Percentiles rank a stretch among this genome's conserved stretches.
These are phyloP conservation scores for Gillenia trifoliata DNA, from an alignment of 306 rosid genomes.

Conservation along the genomic window DNA sequence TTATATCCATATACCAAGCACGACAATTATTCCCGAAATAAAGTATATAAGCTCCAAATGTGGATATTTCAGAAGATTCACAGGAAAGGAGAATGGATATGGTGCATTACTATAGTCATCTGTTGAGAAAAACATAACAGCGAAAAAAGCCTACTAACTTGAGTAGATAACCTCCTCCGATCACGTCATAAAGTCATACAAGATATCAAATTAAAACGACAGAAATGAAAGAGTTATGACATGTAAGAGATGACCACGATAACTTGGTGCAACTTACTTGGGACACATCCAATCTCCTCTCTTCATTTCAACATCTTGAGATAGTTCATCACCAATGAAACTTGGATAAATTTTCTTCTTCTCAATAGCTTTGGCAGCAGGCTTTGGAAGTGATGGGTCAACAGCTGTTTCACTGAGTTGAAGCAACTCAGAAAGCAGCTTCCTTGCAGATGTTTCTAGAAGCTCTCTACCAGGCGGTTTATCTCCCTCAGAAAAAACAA, in stretches of 20 bases:
- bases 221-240: neutral
- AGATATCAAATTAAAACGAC: constrained; percentile 5
- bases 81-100: neutral
- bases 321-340: constrained; percentile 15
- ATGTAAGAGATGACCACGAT: constrained; percentile 5
- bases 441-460: constrained; percentile 68
- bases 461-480: constrained; percentile 65
- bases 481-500: constrained; percentile 59
- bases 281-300: constrained; percentile 86
- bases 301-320: constrained; percentile 57
- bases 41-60: neutral
- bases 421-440: constrained; percentile 65
- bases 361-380: constrained; percentile 20
- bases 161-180: neutral
- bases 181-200: neutral
- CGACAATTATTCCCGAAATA: neutral
- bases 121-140: neutral
- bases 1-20: neutral
- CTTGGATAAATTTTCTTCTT: constrained; percentile 24
- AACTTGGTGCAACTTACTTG: constrained; percentile 51
- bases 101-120: neutral
- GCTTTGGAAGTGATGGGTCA: constrained; percentile 41
- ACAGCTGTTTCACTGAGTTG: constrained; percentile 57
- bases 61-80: neutral
- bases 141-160: neutral